phyloP scores from a whole-genome alignment of 192 early-diverging fungal species.

The Coemansia sp. region DNA sequence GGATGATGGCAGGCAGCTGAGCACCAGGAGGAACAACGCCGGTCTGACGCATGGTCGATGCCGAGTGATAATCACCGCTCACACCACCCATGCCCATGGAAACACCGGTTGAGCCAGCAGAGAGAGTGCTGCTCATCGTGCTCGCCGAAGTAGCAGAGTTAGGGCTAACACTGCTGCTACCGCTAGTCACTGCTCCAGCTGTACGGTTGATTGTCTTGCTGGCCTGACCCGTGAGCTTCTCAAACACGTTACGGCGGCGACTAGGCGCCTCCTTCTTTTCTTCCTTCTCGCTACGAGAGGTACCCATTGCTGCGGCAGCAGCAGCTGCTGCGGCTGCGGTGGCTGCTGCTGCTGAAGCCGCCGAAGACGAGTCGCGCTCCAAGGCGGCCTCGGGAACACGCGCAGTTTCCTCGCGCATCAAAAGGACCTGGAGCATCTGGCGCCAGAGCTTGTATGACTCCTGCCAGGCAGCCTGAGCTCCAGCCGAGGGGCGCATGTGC shows the following conservation, averaged over 20 bases:
- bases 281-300: slow-evolving; percentile 6
- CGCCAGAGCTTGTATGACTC: slow-evolving; percentile 53
- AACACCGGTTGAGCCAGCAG: background rate
- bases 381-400: slow-evolving; percentile 24
- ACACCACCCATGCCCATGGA: background rate
- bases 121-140: background rate
- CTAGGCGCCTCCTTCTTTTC: slow-evolving; percentile 27
- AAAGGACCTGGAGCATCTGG: slow-evolving; percentile 50
- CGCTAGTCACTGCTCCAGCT: background rate
- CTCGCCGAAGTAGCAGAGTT: background rate
- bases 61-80: slow-evolving; percentile 15
- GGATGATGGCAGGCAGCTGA: slow-evolving; percentile 43
- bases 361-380: slow-evolving; percentile 19
- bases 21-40: slow-evolving; percentile 31
- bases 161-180: background rate
- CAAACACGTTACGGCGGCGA: slow-evolving; percentile 46
- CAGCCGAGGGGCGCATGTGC: slow-evolving; percentile 48
- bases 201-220: slow-evolving; percentile 20
- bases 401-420: slow-evolving; percentile 48
- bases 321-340: slow-evolving; percentile 1
- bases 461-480: slow-evolving; percentile 52
- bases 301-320: background rate
- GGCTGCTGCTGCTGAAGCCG: background rate
- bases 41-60: slow-evolving; percentile 2
- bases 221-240: slow-evolving; percentile 43